Percentiles rank a stretch among this genome's conserved stretches.
Conservation (phyloP, 441 rosid genomes). For the Populus hybrid region DNA sequence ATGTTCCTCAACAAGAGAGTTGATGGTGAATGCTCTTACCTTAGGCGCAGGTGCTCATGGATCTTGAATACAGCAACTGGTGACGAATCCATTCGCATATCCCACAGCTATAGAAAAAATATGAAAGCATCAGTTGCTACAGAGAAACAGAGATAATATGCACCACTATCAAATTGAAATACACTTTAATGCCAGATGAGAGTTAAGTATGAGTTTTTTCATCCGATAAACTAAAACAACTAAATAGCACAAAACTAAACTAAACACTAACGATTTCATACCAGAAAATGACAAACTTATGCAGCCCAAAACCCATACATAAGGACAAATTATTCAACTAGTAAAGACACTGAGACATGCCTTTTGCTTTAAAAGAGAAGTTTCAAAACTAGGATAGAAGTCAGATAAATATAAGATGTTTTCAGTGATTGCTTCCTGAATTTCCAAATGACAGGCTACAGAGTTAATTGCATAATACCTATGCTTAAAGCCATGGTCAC, state of each 20-base stretch:
- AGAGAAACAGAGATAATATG: constrained; percentile 6
- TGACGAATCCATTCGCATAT: constrained; percentile 51
- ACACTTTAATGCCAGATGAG: not conserved
- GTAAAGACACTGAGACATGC: not conserved
- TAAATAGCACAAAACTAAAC: not conserved
- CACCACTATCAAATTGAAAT: constrained; percentile 9
- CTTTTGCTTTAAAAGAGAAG: not conserved
- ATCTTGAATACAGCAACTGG: constrained; percentile 59
- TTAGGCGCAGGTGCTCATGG: constrained; percentile 63
- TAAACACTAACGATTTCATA: not conserved
- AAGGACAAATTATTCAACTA: not conserved
- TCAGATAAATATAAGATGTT: not conserved
- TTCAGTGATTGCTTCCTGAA: not conserved
- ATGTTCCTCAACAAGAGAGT: not conserved
- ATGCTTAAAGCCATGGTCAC: not conserved
- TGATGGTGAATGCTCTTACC: constrained; percentile 29
- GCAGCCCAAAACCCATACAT: not conserved
- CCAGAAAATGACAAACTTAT: not conserved
- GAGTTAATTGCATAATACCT: not conserved
- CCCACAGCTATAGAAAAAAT: constrained; percentile 55
- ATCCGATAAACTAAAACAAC: too few species aligned
- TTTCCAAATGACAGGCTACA: not conserved
- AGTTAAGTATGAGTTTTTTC: not conserved
- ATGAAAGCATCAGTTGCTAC: constrained; percentile 22
- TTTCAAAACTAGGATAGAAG: not conserved